Conservation (phyloP, 768 basidiomycete species). For the Guyanaporus albipodus region DNA sequence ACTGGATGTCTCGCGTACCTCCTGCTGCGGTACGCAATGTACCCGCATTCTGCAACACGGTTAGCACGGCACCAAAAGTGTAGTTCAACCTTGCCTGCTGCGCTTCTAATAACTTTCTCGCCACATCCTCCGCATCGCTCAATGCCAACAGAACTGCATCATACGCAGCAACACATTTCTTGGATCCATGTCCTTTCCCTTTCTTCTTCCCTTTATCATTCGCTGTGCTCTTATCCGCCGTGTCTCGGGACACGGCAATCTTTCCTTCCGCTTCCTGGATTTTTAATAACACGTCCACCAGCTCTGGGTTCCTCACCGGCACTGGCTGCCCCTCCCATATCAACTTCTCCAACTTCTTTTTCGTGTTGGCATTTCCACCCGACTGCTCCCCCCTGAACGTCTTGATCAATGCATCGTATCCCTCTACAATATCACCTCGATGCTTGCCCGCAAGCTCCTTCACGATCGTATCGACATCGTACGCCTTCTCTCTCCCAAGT, state of each 20-base stretch:
- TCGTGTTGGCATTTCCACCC: slow-evolving; percentile 36
- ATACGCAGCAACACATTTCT: slow-evolving; percentile 80
- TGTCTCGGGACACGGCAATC: slow-evolving; percentile 39
- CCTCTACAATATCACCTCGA: slow-evolving; percentile 58
- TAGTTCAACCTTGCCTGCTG: slow-evolving; percentile 58
- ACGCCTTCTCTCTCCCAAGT: slow-evolving; percentile 70
- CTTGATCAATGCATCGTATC: slow-evolving; percentile 52
- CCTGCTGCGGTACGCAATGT: slow-evolving; percentile 35
- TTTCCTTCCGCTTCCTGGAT: slow-evolving; percentile 74
- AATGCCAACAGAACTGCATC: slow-evolving; percentile 80
- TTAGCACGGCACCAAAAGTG: neutral
- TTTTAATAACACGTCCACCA: slow-evolving; percentile 81
- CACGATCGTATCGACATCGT: slow-evolving; percentile 77
- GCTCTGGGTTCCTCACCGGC: slow-evolving; percentile 84
- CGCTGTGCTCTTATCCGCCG: slow-evolving; percentile 24
- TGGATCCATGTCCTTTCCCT: slow-evolving; percentile 44
- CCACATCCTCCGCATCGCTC: slow-evolving; percentile 86
- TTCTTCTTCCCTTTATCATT: slow-evolving; percentile 33
- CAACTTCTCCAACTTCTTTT: slow-evolving; percentile 56
- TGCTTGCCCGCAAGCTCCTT: slow-evolving; percentile 56
- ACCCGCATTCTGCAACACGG: slow-evolving; percentile 38
- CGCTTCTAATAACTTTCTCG: slow-evolving; percentile 75
- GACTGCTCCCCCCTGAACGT: slow-evolving; percentile 45
- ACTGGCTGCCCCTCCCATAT: slow-evolving; percentile 81
- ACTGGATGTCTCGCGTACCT: slow-evolving; percentile 69